Percentiles rank a stretch among this genome's conserved stretches.
phyloP scores from a whole-genome alignment of 176 grass and related monocot species.

The Cymbopogon citratus region DNA sequence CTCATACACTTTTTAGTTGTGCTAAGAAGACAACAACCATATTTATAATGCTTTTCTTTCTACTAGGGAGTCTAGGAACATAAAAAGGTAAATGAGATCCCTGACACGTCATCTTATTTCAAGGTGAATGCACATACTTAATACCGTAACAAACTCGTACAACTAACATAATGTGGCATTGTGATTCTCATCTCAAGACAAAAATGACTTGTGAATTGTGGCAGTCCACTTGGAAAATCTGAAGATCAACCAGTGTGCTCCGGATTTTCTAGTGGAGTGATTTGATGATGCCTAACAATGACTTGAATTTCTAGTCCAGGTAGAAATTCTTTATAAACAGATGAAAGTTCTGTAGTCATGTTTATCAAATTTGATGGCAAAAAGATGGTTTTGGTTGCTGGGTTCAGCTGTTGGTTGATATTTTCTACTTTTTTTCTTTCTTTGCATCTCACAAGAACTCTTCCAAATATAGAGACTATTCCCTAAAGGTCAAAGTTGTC shows the following conservation, averaged over 20 bases:
- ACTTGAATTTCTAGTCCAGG: background rate
- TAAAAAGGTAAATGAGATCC: background rate
- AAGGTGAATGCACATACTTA: background rate
- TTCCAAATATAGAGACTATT: background rate
- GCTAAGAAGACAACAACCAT: background rate
- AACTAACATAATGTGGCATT: background rate
- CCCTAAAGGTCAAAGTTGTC: too few species aligned
- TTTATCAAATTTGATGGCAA: background rate
- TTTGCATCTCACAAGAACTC: background rate
- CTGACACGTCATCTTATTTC: background rate
- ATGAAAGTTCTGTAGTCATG: background rate
- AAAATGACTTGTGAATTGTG: background rate
- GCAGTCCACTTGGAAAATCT: background rate
- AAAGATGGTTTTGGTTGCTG: background rate
- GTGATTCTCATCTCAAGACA: background rate
- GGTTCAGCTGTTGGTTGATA: background rate
- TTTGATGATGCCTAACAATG: background rate
- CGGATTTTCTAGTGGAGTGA: background rate
- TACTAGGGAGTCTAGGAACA: background rate
- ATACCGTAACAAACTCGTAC: background rate
- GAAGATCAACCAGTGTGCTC: background rate
- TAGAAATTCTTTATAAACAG: background rate
- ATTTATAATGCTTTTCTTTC: background rate
- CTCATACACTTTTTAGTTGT: background rate
- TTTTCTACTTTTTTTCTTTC: background rate